Conservation (phyloP, 2,329 filamentous ascomycete species). For the Incumbomyces lentus region DNA sequence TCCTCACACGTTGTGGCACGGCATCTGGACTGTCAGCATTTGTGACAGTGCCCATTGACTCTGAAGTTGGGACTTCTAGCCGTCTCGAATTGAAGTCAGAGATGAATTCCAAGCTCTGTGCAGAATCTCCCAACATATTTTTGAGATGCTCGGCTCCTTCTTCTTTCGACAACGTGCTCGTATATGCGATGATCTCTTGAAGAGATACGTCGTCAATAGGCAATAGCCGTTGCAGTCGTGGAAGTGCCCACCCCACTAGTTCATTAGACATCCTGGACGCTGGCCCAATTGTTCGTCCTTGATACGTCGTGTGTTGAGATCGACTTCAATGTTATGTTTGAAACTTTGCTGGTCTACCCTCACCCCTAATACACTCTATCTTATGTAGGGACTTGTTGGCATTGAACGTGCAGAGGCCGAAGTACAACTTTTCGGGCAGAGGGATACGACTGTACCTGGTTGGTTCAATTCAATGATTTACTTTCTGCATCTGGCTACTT, state of each 20-base stretch:
- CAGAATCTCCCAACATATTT: constrained; percentile 77
- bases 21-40: background rate
- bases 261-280: constrained; percentile 26
- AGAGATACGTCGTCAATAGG: constrained; percentile 78
- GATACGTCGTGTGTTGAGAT: too few species aligned
- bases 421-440: too few species aligned
- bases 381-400: too few species aligned
- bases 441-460: too few species aligned
- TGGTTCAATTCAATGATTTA: too few species aligned
- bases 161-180: constrained; percentile 61
- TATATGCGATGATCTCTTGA: constrained; percentile 74
- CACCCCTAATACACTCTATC: too few species aligned
- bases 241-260: constrained; percentile 47
- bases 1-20: constrained; percentile 23
- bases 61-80: constrained; percentile 23
- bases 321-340: too few species aligned
- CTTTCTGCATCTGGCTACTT: too few species aligned
- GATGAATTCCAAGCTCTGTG: constrained; percentile 63
- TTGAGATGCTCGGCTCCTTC: constrained; percentile 76
- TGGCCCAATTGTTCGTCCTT: too few species aligned
- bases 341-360: too few species aligned
- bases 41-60: constrained; percentile 1
- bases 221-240: constrained; percentile 68
- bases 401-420: too few species aligned
- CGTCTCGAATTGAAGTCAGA: constrained; percentile 62